phyloP scores from a whole-genome alignment of 2,329 filamentous ascomycete genomes.

The Pezicula radicicola region DNA sequence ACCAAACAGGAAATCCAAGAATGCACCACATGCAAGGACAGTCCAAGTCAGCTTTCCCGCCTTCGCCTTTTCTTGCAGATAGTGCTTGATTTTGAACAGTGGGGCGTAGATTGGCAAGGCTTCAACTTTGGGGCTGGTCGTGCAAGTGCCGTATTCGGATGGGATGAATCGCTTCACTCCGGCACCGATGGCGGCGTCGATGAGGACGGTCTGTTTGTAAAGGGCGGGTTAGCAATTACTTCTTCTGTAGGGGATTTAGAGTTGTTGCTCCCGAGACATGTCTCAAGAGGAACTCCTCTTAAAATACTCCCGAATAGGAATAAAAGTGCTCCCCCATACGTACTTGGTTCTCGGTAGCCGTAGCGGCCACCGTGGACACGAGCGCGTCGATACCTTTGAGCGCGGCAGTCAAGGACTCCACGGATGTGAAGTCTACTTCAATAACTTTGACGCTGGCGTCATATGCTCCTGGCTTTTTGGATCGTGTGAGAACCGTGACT shows the following conservation, averaged over 20 bases:
- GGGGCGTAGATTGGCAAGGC: constrained; percentile 44
- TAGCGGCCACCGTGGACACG: constrained; percentile 39
- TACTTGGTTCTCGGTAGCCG: constrained; percentile 23
- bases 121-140: constrained; percentile 33
- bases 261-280: no score
- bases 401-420: constrained; percentile 37
- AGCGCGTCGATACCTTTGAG: constrained; percentile 54
- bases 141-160: constrained; percentile 45
- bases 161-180: constrained; percentile 57
- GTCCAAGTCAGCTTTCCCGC: constrained; percentile 49
- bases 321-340: no score
- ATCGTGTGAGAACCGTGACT: constrained; percentile 17
- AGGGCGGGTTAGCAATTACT: no score
- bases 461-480: constrained; percentile 12
- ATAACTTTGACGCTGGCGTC: constrained; percentile 35
- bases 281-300: no score
- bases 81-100: constrained; percentile 41
- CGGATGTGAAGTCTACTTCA: constrained; percentile 39
- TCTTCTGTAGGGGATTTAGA: no score
- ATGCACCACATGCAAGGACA: constrained; percentile 47
- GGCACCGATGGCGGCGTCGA: constrained; percentile 54
- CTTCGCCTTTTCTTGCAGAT: constrained; percentile 33
- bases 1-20: constrained; percentile 53
- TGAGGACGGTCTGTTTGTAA: constrained; percentile 30
- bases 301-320: no score